phyloP scores from a whole-genome alignment of 306 rosid species.

The Dryas drummondii region DNA sequence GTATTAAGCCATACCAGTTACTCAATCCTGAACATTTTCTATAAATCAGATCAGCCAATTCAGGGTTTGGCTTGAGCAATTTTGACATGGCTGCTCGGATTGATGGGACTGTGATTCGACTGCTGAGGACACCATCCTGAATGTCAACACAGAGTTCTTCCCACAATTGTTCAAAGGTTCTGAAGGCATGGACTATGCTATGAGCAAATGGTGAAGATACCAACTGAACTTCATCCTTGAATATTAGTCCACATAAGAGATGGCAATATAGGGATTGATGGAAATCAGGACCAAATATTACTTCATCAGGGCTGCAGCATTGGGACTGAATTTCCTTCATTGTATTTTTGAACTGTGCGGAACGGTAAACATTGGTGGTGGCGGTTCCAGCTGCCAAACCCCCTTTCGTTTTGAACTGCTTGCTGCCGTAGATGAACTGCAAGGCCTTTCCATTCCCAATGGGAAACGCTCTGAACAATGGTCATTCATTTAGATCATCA shows the following conservation, averaged over 20 bases:
- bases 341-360: slow-evolving; percentile 28
- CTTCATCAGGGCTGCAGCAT: slow-evolving; percentile 81
- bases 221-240: slow-evolving; percentile 54
- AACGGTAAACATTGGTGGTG: slow-evolving; percentile 68
- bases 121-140: slow-evolving; percentile 56
- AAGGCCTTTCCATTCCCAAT: slow-evolving; percentile 72
- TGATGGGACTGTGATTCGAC: slow-evolving; percentile 46
- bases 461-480: slow-evolving; percentile 66
- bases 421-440: slow-evolving; percentile 77
- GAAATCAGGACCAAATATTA: slow-evolving; percentile 79
- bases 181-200: slow-evolving; percentile 71
- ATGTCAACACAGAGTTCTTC: slow-evolving; percentile 72
- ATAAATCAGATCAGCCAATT: slow-evolving; percentile 58
- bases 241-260: slow-evolving; percentile 77
- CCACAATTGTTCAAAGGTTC: slow-evolving; percentile 75
- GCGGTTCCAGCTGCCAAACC: slow-evolving; percentile 85
- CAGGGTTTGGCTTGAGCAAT: slow-evolving; percentile 74
- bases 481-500: slow-evolving; percentile 14
- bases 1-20: slow-evolving; percentile 84
- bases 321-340: slow-evolving; percentile 59
- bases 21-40: slow-evolving; percentile 55
- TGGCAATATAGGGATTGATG: slow-evolving; percentile 89
- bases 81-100: slow-evolving; percentile 62
- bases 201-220: slow-evolving; percentile 77
- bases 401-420: slow-evolving; percentile 64